Conservation (phyloP, 1,139 yeast species). For the Meyerozyma elateridarum region DNA sequence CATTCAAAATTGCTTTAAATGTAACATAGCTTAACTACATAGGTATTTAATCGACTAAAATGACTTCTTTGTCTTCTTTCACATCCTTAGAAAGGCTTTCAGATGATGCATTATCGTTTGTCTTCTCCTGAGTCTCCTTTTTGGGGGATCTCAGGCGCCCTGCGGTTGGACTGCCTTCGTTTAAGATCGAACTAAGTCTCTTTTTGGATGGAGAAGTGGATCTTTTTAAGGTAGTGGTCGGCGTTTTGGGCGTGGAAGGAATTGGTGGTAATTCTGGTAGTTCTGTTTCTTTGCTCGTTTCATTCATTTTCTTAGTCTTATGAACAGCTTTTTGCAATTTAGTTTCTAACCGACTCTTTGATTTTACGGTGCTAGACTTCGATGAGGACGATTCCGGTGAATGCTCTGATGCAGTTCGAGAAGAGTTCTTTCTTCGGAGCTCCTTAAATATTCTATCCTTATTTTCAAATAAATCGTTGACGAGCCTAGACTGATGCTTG, state of each 20-base stretch:
- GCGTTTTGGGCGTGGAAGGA: slow-evolving; percentile 18
- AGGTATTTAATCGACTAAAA: slow-evolving; percentile 2
- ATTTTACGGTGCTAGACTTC: slow-evolving; percentile 11
- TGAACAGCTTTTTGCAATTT: slow-evolving; percentile 28
- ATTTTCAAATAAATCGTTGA: slow-evolving; percentile 57
- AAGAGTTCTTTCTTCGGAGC: slow-evolving; percentile 36
- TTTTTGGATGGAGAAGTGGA: slow-evolving; percentile 40
- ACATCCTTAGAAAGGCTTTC: neutral
- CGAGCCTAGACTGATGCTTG: slow-evolving; percentile 53
- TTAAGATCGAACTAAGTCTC: slow-evolving; percentile 24
- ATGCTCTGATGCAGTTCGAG: slow-evolving; percentile 8
- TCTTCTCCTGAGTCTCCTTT: slow-evolving; percentile 6
- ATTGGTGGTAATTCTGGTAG: slow-evolving; percentile 15
- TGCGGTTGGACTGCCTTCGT: slow-evolving; percentile 12
- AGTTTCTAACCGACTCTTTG: slow-evolving; percentile 29
- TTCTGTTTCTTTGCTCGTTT: slow-evolving; percentile 4
- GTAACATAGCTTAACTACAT: no score
- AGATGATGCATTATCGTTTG: neutral
- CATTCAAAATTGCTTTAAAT: slow-evolving; percentile 47
- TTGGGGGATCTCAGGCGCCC: neutral
- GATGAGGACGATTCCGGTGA: neutral
- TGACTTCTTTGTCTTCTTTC: neutral
- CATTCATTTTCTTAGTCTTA: slow-evolving; percentile 8
- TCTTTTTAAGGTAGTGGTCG: slow-evolving; percentile 25
- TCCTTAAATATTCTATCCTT: slow-evolving; percentile 55